phyloP scores from a whole-genome alignment of 371 early-diverging fungal species.

The Mucor saturninus region DNA sequence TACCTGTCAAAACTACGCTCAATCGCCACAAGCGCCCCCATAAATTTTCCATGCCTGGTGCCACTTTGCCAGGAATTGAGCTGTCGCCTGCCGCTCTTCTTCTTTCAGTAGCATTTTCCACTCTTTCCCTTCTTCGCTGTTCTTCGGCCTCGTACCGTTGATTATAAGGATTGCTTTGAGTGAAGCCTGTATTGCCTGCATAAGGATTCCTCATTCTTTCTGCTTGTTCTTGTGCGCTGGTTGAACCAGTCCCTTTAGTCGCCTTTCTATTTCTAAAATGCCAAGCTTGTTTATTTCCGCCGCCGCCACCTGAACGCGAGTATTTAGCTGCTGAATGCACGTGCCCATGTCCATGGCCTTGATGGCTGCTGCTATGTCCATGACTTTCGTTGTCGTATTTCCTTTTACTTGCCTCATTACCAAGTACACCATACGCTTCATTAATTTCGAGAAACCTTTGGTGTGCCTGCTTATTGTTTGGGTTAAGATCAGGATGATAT shows the following conservation, averaged over 20 bases:
- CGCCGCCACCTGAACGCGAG: slow-evolving; percentile 21
- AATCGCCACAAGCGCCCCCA: slow-evolving; percentile 32
- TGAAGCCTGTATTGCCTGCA: slow-evolving; percentile 18
- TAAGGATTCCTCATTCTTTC: slow-evolving; percentile 26
- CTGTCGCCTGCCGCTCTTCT: slow-evolving; percentile 33
- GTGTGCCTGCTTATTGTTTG: slow-evolving; percentile 68
- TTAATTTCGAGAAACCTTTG: slow-evolving; percentile 76
- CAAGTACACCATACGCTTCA: slow-evolving; percentile 86
- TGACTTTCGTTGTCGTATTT: slow-evolving; percentile 73
- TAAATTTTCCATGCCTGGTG: slow-evolving; percentile 12
- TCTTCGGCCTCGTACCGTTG: slow-evolving; percentile 53
- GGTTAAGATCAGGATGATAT: slow-evolving; percentile 89
- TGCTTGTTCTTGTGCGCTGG: slow-evolving; percentile 49
- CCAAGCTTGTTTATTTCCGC: slow-evolving; percentile 40
- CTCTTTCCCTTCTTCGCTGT: slow-evolving; percentile 37
- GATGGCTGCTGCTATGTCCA: neutral
- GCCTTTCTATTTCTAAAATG: slow-evolving; percentile 36
- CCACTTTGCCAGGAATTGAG: slow-evolving; percentile 1
- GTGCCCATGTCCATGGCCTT: no score
- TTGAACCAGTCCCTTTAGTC: slow-evolving; percentile 41
- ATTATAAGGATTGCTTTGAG: slow-evolving; percentile 36
- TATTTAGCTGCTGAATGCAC: slow-evolving; percentile 7
- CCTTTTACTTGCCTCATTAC: slow-evolving; percentile 71
- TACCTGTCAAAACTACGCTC: slow-evolving; percentile 26
- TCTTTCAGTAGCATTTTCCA: slow-evolving; percentile 41